phyloP scores from a whole-genome alignment of 2,329 filamentous ascomycete species.

The Fusarium floridanum region DNA sequence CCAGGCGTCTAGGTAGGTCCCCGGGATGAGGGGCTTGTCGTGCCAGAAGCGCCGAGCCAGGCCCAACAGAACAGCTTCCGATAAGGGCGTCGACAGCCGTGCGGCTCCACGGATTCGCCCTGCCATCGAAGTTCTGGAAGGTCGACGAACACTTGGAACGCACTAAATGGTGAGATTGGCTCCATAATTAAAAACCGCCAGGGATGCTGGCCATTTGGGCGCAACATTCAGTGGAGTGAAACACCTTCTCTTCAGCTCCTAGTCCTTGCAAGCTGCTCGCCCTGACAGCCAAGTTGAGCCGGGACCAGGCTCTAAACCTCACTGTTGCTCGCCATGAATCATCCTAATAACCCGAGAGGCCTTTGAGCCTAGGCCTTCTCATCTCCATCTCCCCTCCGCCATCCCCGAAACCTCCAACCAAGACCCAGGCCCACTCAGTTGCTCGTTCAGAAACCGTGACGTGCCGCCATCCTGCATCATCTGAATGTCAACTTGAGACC shows the following conservation, averaged over 20 bases:
- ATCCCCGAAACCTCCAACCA: slow-evolving; percentile 30
- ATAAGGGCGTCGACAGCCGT: slow-evolving; percentile 40
- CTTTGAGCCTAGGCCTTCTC: slow-evolving; percentile 16
- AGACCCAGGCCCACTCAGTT: slow-evolving; percentile 26
- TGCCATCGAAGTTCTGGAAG: slow-evolving; percentile 49
- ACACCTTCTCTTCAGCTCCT: slow-evolving; percentile 22
- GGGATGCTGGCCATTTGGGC: slow-evolving; percentile 35
- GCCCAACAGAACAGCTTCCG: slow-evolving; percentile 23
- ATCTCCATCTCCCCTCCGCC: slow-evolving; percentile 22
- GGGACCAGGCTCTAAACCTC: slow-evolving; percentile 30
- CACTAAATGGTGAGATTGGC: slow-evolving; percentile 46
- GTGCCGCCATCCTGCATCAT: slow-evolving; percentile 31
- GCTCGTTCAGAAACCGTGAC: slow-evolving; percentile 26
- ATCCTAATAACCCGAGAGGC: slow-evolving; percentile 26
- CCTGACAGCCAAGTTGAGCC: slow-evolving; percentile 34
- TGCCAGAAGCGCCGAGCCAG: slow-evolving; percentile 12
- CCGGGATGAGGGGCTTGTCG: background rate
- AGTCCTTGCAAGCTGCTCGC: slow-evolving; percentile 30
- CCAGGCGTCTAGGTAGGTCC: background rate
- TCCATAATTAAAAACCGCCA: slow-evolving; percentile 44
- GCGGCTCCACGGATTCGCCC: slow-evolving; percentile 43
- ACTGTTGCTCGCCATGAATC: slow-evolving; percentile 29
- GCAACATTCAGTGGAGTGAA: slow-evolving; percentile 46
- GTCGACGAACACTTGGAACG: slow-evolving; percentile 45
- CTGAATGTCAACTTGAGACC: slow-evolving; percentile 41